Percentiles rank a stretch among this genome's conserved stretches.
Conservation (phyloP, 78 protist genomes). For the Protostelium mycophagum region DNA sequence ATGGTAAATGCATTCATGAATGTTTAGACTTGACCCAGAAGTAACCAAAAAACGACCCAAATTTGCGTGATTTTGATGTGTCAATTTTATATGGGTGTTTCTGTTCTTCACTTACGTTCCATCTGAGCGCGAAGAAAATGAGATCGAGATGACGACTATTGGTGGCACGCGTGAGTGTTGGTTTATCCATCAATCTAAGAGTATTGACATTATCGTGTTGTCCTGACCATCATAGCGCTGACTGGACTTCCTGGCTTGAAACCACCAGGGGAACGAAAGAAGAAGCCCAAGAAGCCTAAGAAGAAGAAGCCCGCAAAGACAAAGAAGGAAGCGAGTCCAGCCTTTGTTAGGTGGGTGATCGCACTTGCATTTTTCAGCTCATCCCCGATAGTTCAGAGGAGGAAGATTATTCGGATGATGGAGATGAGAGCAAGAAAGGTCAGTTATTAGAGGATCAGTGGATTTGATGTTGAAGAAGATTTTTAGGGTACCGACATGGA, state of each 20-base stretch:
- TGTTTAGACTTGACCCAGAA: too few relatives aligned
- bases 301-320: background rate
- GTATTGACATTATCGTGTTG: background rate
- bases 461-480: background rate
- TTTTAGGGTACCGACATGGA: constrained; percentile 39
- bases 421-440: background rate
- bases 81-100: too few relatives aligned
- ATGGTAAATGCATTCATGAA: too few relatives aligned
- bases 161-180: background rate
- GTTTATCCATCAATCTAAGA: too few relatives aligned
- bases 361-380: background rate
- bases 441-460: background rate
- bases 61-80: too few relatives aligned
- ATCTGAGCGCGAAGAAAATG: too few relatives aligned
- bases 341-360: background rate
- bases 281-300: background rate
- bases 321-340: background rate
- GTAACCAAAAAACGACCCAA: too few relatives aligned
- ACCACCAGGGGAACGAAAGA: background rate
- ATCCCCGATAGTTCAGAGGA: background rate
- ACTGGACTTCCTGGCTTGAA: background rate
- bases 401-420: background rate
- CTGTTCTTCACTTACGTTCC: too few relatives aligned
- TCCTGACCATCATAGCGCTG: background rate
- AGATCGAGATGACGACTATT: background rate